These are phyloP conservation scores for Hypoxylon cercidicola DNA, from an alignment of 495 filamentous ascomycete genomes.

Conservation along the genomic window DNA sequence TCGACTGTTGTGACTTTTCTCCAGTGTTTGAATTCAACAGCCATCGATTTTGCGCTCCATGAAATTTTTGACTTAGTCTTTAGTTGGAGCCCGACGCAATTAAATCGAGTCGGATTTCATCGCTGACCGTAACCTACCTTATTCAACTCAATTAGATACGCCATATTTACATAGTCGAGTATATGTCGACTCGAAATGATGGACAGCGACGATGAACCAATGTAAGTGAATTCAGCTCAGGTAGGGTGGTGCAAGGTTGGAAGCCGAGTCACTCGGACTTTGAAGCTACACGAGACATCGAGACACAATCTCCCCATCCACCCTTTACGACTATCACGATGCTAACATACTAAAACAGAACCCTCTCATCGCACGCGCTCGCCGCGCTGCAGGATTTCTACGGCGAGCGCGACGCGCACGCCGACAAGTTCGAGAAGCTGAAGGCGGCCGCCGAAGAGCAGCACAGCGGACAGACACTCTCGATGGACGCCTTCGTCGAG, in stretches of 20 bases:
- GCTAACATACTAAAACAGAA: conserved; percentile 45
- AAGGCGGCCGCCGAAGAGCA: conserved; percentile 60
- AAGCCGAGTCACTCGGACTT: not conserved
- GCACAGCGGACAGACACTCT: conserved; percentile 53
- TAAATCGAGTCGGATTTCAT: conserved; percentile 9
- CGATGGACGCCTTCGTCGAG: conserved; percentile 79
- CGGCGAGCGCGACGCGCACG: conserved; percentile 69
- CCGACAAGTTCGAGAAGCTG: conserved; percentile 70
- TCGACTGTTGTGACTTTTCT: conserved; percentile 23
- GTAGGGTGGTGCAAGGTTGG: not conserved
- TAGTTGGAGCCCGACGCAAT: conserved; percentile 4
- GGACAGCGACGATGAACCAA: conserved; percentile 53
- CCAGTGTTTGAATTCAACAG: conserved; percentile 25
- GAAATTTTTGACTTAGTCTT: conserved; percentile 22
- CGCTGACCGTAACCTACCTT: not conserved
- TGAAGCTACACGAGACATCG: not conserved
- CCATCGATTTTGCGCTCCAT: conserved; percentile 24
- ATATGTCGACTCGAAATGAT: conserved; percentile 36
- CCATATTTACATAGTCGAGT: not conserved
- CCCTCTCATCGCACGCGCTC: conserved; percentile 68
- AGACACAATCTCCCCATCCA: not conserved
- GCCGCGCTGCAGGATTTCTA: conserved; percentile 75
- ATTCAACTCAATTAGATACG: not conserved
- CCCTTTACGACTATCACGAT: not conserved
- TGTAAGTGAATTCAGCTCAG: conserved; percentile 48